Evolutionary conservation across 176 grass and related monocot species (phyloP).

Genomic region (Bothriochloa decipiens): DNA sequence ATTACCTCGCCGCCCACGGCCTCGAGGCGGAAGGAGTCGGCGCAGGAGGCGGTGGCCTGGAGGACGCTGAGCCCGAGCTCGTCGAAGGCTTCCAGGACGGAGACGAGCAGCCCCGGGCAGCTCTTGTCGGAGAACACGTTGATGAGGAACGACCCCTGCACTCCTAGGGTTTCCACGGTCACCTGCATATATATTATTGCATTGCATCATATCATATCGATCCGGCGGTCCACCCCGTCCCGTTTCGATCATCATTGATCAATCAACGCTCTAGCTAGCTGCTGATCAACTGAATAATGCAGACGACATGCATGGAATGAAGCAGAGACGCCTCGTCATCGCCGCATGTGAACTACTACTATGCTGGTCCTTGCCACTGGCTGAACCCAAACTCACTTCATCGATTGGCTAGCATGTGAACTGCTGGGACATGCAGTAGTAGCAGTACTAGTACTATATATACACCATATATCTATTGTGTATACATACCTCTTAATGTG

Average conservation of each 20-base stretch:
- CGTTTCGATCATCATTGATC: constrained; percentile 11
- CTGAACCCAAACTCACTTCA: too few species aligned
- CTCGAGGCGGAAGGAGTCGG: constrained; percentile 74
- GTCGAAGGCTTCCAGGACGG: constrained; percentile 84
- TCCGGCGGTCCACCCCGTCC: too few species aligned
- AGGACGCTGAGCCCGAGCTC: constrained; percentile 87
- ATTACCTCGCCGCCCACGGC: constrained; percentile 76
- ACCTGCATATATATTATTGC: constrained; percentile 48
- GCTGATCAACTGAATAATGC: too few species aligned
- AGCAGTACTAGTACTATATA: too few species aligned
- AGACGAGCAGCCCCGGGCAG: constrained; percentile 82
- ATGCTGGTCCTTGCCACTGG: too few species aligned
- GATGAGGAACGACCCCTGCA: constrained; percentile 70
- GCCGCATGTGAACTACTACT: too few species aligned
- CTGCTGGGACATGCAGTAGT: too few species aligned
- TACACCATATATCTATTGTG: too few species aligned
- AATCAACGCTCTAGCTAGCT: not conserved
- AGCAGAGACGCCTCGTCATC: too few species aligned
- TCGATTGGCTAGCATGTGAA: too few species aligned
- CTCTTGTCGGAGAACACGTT: constrained; percentile 80
- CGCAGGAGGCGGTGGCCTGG: constrained; percentile 81
- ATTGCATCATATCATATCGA: not conserved
- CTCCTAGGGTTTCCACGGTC: constrained; percentile 80
- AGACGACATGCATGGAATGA: too few species aligned
- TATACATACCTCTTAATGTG: too few species aligned